Percentiles rank a stretch among this genome's conserved stretches.
Conservation (phyloP, 2,329 filamentous ascomycete genomes). For the Scorias spongiosa region DNA sequence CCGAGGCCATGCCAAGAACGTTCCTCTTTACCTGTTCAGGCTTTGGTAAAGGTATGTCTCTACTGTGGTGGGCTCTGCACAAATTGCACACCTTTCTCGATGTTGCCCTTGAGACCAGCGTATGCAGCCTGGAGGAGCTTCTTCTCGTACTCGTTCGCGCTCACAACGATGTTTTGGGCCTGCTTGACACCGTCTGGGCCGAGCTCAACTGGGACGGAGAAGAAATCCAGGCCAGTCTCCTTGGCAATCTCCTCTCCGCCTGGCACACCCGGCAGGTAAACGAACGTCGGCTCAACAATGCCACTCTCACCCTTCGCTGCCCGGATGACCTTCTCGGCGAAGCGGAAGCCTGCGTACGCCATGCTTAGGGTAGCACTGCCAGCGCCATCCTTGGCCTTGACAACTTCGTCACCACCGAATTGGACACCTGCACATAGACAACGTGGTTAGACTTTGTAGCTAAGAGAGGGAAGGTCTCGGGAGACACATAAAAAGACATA, state of each 20-base stretch:
- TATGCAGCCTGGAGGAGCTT: conserved; percentile 61
- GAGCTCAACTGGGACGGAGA: conserved; percentile 90
- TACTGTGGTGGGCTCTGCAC: conserved; percentile 76
- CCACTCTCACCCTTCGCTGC: conserved; percentile 80
- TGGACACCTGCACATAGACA: conserved; percentile 49
- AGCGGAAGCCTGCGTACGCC: conserved; percentile 91
- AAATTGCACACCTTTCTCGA: conserved; percentile 85
- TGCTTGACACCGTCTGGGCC: conserved; percentile 72
- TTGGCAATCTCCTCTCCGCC: conserved; percentile 78
- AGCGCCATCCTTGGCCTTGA: conserved; percentile 84
- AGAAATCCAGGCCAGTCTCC: conserved; percentile 74
- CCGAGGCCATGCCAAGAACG: too few species aligned
- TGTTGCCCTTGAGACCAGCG: conserved; percentile 77
- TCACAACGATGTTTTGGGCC: conserved; percentile 62
- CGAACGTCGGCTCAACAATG: conserved; percentile 84
- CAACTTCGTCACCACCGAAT: conserved; percentile 94
- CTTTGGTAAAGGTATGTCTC: conserved; percentile 22
- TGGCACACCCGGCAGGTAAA: conserved; percentile 81
- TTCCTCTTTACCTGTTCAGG: too few species aligned
- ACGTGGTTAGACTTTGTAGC: neutral
- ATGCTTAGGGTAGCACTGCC: conserved; percentile 87
- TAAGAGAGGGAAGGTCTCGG: neutral
- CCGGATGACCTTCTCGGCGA: conserved; percentile 87
- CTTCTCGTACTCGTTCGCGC: conserved; percentile 77
- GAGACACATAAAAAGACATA: conserved; percentile 20